Evolutionary conservation across 345 rosid genomes (phyloP).

Genomic region (Xanthoceras sorbifolium): DNA sequence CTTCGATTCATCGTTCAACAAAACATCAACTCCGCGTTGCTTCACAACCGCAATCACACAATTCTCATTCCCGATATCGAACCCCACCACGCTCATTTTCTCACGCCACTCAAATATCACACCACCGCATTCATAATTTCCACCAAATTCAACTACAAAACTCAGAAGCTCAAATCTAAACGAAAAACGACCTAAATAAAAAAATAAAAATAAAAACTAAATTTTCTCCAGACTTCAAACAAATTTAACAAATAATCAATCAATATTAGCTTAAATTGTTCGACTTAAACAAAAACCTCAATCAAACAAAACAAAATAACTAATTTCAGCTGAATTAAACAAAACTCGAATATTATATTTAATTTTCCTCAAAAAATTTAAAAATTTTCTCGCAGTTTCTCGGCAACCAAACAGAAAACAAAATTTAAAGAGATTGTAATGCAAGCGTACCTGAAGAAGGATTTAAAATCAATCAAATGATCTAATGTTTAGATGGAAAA

Average conservation of each 20-base stretch:
- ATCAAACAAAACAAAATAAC: background rate
- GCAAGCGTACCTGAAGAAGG: background rate
- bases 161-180: background rate
- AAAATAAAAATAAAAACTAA: background rate
- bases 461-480: background rate
- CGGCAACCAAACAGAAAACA: background rate
- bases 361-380: background rate
- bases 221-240: background rate
- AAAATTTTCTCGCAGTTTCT: background rate
- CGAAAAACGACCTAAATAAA: background rate
- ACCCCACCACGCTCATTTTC: slow-evolving; percentile 72
- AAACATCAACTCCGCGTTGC: slow-evolving; percentile 70
- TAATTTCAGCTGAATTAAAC: background rate
- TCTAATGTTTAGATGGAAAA: no score
- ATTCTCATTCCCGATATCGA: slow-evolving; percentile 81
- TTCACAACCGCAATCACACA: slow-evolving; percentile 75
- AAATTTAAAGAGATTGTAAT: background rate
- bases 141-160: background rate
- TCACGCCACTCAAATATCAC: background rate
- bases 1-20: slow-evolving; percentile 77
- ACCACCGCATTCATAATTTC: background rate
- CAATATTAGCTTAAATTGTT: background rate
- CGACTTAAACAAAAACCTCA: background rate
- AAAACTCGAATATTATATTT: background rate
- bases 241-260: background rate